phyloP scores from a whole-genome alignment of 2,329 filamentous ascomycete genomes.

The Penicillium sp. region DNA sequence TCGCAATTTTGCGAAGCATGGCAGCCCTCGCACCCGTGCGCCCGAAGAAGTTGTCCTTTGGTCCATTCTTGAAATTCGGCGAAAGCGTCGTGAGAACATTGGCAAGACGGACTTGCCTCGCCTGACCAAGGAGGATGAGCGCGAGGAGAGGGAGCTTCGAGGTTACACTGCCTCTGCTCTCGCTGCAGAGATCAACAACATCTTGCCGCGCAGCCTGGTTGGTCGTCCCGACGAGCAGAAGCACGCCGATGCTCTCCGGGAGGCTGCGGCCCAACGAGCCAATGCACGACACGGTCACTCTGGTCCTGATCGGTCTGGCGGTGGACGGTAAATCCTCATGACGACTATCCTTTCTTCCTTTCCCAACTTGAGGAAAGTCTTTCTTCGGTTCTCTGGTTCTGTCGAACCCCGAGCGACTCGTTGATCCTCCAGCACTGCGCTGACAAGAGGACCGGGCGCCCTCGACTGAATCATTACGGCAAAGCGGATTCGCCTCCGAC shows the following conservation, averaged over 20 bases:
- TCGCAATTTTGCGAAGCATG: slow-evolving; percentile 50
- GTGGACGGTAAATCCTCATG: slow-evolving; percentile 27
- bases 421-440: slow-evolving; percentile 4
- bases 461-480: slow-evolving; percentile 1
- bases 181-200: slow-evolving; percentile 43
- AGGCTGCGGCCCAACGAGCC: slow-evolving; percentile 33
- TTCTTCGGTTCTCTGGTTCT: slow-evolving; percentile 3
- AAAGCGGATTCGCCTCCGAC: slow-evolving; percentile 2
- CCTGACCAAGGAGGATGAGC: slow-evolving; percentile 46
- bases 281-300: slow-evolving; percentile 30
- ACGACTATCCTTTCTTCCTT: background rate
- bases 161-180: slow-evolving; percentile 45
- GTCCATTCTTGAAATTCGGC: slow-evolving; percentile 87
- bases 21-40: slow-evolving; percentile 70
- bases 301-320: slow-evolving; percentile 32
- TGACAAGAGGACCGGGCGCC: slow-evolving; percentile 10
- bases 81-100: slow-evolving; percentile 76
- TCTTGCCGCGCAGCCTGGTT: slow-evolving; percentile 32
- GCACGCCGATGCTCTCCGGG: slow-evolving; percentile 36
- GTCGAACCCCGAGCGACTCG: slow-evolving; percentile 14
- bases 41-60: slow-evolving; percentile 87
- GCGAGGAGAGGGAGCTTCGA: slow-evolving; percentile 47
- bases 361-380: background rate
- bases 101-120: slow-evolving; percentile 64
- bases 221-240: slow-evolving; percentile 40